Base-by-base conservation (phyloP, 257 asterid species). In the Solanum medicagineum region DNA sequence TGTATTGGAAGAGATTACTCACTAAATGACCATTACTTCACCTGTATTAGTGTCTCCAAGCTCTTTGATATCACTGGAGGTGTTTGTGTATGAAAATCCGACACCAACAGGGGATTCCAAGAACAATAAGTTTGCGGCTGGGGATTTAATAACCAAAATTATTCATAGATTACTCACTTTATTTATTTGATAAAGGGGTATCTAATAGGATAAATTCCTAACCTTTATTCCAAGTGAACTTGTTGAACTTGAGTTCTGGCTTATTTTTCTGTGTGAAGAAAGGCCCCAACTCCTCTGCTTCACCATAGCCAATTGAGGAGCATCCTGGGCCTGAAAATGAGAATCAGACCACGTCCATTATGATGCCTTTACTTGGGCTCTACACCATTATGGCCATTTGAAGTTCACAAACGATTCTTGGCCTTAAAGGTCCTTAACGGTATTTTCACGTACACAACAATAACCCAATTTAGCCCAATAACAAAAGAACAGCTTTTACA, bases 41-140 rank as follows among this genome's bases (percentile, higher is more conserved):
- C 99, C 99, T 14, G 98, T 90, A 57, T 89, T 66, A 4, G 70
- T 70, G 86, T 96, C 99, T 19, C 97, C 98, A 17, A 95, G 94
- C 75, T 86, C 63, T 2, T 86, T 88, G 59, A 94, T 82, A 84
- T 96, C 99, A 73, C 85, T 87, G 40, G 87, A 86, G 14, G 97
- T 96, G 91, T 96, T 96, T 73, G 98, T 92, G 87, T 95, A 96
- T 13, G 99, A 96, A 87, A 93, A 96, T 71, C 98, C 99, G 86
- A 95, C 98, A 15, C 99, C 99, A 82, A 90, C 92, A 2, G 99
- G 99, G 17, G 98, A 90, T 87, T 96, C 98, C 86, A 96, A 36
- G 84, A 96, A 93, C 16, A 96, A 89, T 85, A 96, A 90, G 84
- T 96, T 96, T 44, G 97, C 97, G 22, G 90, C 99, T 96, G 70